These are phyloP conservation scores for Mimosa bimucronata DNA, from an alignment of 306 rosid genomes.

Conservation along the genomic window DNA sequence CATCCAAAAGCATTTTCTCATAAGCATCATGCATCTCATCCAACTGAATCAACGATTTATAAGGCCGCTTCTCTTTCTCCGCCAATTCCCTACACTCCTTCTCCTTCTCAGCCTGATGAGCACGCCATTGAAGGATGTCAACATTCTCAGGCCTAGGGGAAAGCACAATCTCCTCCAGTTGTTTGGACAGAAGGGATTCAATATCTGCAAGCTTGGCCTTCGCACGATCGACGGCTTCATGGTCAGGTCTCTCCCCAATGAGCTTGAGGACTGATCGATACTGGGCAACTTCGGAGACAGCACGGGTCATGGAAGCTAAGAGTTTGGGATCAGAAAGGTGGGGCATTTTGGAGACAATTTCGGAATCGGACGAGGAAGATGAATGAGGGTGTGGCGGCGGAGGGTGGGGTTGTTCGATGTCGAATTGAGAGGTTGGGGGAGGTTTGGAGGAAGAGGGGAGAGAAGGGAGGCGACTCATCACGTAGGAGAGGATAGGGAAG, in stretches of 20 bases:
- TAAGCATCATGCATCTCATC: conserved; percentile 85
- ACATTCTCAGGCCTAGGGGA: conserved; percentile 72
- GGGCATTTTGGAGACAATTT: conserved; percentile 62
- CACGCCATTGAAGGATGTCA: conserved; percentile 58
- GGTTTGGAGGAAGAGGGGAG: conserved; percentile 34
- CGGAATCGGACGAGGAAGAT: conserved; percentile 11
- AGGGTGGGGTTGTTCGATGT: conserved; percentile 53
- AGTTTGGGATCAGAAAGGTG: conserved; percentile 65
- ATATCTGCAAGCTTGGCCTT: conserved; percentile 56
- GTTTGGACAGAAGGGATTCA: conserved; percentile 59
- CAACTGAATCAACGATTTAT: conserved; percentile 60
- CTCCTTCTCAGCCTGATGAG: conserved; percentile 57
- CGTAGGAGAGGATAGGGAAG: conserved; percentile 82
- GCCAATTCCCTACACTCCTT: conserved; percentile 47
- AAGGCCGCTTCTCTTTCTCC: conserved; percentile 62
- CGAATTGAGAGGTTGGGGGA: conserved; percentile 26
- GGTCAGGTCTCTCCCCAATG: conserved; percentile 82
- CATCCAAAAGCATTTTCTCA: conserved; percentile 74
- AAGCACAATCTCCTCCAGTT: conserved; percentile 65
- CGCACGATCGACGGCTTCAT: conserved; percentile 74
- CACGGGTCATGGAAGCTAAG: conserved; percentile 73
- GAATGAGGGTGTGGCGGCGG: conserved; percentile 34
- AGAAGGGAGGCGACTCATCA: conserved; percentile 72
- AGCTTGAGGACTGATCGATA: conserved; percentile 71
- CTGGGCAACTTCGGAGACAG: conserved; percentile 80